Base-by-base conservation (phyloP, 345 rosid species). In the Combretum micranthum region DNA sequence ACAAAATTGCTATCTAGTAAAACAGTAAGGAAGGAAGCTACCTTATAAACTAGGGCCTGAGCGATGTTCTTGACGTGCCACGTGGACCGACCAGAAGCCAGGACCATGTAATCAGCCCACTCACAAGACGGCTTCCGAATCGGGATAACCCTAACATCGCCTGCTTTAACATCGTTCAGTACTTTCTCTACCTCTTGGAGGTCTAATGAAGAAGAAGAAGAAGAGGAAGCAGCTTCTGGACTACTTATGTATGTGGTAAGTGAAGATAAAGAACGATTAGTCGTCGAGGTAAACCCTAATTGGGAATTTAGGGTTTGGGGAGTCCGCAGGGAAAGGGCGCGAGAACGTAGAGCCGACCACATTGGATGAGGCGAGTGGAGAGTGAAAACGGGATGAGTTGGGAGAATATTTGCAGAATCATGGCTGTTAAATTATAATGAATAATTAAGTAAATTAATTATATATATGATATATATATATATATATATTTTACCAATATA, bases 41-140 rank as follows among this genome's bases (percentile, higher is more conserved):
- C 94, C 89, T 72, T 78, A 75, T 86, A 84, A 63, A 83, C 25
- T 26, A 86, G 88, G 56, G 97, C 91, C 58, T 77, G 84, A 3
- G 94, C 97, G 61, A 92, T 89, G 75, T 89, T 93, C 75, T 64
- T 85, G 53, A 93, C 83, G 64, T 88, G 97, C 97, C 94, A 86
- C 2, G 84, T 66, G 20, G 97, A 93, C 79, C 97, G 68, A 17
- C 97, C 96, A 57, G 97, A 86, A 70, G 96, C 90, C 47, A 92
- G 52, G 55, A 92, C 92, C 66, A 84, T 81, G 70, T 68, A 77
- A 73, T 89, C 94, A 17, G 90, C 83, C 87, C 91, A 92, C 47
- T 76, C 72, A 53, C 72, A 69, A 13, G 39, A 32, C 39, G 66
- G 84, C 12, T 82, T 68, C 1, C 66, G 60, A 3, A 74, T 77